Evolutionary conservation across 768 basidiomycete species (phyloP).

Genomic region (Gelatoporia subvermispora): DNA sequence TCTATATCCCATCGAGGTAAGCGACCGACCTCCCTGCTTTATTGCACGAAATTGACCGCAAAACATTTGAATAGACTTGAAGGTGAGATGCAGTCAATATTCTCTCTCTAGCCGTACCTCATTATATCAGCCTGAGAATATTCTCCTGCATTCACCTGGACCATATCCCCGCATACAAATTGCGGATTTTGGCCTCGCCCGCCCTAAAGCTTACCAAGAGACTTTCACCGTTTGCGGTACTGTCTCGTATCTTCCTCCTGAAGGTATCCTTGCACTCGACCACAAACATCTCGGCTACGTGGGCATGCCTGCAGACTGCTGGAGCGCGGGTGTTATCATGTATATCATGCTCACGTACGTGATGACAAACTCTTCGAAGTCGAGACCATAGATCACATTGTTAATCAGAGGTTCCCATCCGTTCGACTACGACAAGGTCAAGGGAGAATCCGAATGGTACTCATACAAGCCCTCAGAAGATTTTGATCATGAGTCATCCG

Average conservation of each 20-base stretch:
- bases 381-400: not conserved
- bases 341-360: slow-evolving; percentile 83
- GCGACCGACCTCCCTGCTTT: slow-evolving; percentile 7
- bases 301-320: slow-evolving; percentile 87
- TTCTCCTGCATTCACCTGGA: slow-evolving; percentile 72
- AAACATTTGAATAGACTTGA: slow-evolving; percentile 44
- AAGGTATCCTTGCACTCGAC: slow-evolving; percentile 77
- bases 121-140: slow-evolving; percentile 74
- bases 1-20: slow-evolving; percentile 77
- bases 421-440: slow-evolving; percentile 53
- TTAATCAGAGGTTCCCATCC: slow-evolving; percentile 63
- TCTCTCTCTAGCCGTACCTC: not conserved
- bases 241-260: slow-evolving; percentile 79
- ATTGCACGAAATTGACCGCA: not conserved
- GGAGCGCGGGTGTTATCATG: slow-evolving; percentile 79
- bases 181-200: slow-evolving; percentile 84
- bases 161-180: slow-evolving; percentile 81
- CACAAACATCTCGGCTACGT: slow-evolving; percentile 66
- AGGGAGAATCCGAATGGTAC: slow-evolving; percentile 19
- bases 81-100: no score
- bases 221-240: slow-evolving; percentile 88
- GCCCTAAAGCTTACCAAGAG: slow-evolving; percentile 72
- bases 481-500: slow-evolving; percentile 15
- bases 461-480: slow-evolving; percentile 13
- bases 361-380: not conserved